Conservation (phyloP, 345 rosid species). For the Populus alba region DNA sequence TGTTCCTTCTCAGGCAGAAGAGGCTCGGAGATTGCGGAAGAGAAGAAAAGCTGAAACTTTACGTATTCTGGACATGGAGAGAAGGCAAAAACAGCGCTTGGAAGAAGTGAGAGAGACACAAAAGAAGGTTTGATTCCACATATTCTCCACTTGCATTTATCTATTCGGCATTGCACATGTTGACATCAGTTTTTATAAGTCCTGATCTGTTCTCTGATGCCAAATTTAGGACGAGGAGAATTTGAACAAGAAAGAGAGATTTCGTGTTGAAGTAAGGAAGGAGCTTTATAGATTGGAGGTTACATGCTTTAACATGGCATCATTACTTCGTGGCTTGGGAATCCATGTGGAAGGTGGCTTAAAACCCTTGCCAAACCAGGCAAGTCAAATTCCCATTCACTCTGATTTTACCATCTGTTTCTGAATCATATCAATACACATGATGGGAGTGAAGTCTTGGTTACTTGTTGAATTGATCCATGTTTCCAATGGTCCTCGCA, state of each 20-base stretch:
- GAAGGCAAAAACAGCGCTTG: constrained; percentile 75
- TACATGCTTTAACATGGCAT: constrained; percentile 59
- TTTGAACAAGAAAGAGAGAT: constrained; percentile 64
- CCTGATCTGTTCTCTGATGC: constrained; percentile 2
- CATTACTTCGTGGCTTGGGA: constrained; percentile 76
- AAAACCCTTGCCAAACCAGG: constrained; percentile 56
- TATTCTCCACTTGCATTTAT: neutral
- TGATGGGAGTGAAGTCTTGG: neutral
- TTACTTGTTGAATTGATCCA: neutral
- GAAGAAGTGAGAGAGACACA: constrained; percentile 86
- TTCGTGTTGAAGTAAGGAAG: constrained; percentile 55
- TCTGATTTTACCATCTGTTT: neutral
- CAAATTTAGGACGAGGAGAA: constrained; percentile 66
- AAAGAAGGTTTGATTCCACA: constrained; percentile 55
- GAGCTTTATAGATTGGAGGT: constrained; percentile 60
- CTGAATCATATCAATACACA: neutral
- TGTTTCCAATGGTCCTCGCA: neutral
- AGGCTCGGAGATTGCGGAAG: constrained; percentile 66
- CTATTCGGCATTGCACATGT: neutral
- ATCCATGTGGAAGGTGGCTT: constrained; percentile 54
- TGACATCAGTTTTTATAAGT: neutral
- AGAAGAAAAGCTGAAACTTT: constrained; percentile 55
- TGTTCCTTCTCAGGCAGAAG: constrained; percentile 61
- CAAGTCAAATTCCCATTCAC: constrained; percentile 24
- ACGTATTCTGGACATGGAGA: constrained; percentile 73